Evolutionary conservation across 495 filamentous ascomycete genomes (phyloP).

Genomic region (Paragyromitra xinjiangensis): DNA sequence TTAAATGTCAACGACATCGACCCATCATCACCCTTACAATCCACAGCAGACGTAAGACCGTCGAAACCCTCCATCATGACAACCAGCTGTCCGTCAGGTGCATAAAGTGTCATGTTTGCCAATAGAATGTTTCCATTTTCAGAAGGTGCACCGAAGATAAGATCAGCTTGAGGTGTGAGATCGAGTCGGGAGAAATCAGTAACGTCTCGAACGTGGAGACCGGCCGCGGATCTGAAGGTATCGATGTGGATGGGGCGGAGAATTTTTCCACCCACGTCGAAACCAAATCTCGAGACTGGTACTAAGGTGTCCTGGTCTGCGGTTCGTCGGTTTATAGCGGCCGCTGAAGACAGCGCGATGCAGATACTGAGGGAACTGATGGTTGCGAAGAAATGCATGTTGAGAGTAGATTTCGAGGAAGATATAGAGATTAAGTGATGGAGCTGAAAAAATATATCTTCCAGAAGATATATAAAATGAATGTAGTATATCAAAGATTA

Average conservation of each 20-base stretch:
- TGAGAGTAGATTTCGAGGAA: not conserved
- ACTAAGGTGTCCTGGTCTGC: not conserved
- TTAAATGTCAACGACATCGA: constrained; percentile 58
- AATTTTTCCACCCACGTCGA: constrained; percentile 4
- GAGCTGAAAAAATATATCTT: constrained; percentile 40
- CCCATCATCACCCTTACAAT: constrained; percentile 59
- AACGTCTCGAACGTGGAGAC: constrained; percentile 24
- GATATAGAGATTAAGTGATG: not conserved
- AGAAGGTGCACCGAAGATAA: constrained; percentile 57
- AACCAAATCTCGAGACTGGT: not conserved
- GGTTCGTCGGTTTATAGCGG: constrained; percentile 22
- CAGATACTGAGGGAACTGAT: constrained; percentile 10
- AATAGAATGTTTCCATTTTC: constrained; percentile 55
- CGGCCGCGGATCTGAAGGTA: constrained; percentile 27
- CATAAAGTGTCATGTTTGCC: constrained; percentile 60
- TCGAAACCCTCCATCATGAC: constrained; percentile 60
- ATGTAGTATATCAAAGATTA: constrained; percentile 1
- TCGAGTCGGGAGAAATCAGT: constrained; percentile 58
- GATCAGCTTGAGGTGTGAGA: constrained; percentile 51
- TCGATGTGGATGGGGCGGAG: constrained; percentile 44
- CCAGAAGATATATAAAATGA: constrained; percentile 36
- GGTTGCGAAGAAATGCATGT: constrained; percentile 20
- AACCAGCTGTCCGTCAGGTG: constrained; percentile 56
- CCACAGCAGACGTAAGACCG: constrained; percentile 56
- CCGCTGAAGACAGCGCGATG: constrained; percentile 28